Evolutionary conservation across 768 basidiomycete species (phyloP), one percentile per base, ranked within the genome.

Genomic region (Leccinum pellstonianum): DNA sequence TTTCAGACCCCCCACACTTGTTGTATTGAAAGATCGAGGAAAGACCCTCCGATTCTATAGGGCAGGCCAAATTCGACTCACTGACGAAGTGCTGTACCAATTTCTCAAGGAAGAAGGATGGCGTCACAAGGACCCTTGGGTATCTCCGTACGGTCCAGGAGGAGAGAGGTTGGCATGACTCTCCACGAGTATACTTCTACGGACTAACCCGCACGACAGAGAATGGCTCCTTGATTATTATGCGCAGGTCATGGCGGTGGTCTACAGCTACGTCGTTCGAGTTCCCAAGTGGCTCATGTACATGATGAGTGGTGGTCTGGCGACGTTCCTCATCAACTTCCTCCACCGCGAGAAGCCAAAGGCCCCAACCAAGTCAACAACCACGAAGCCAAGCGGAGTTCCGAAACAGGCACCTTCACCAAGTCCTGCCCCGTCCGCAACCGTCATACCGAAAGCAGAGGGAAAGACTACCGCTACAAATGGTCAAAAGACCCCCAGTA

Each of bases 21-120:
- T 95, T 29, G 75, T 95, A 19, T 64, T 86, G 51, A 84, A 81
- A 51, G 82, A 94, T 65, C 80, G 89, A 31, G 93, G 92, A 31
- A 80, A 84, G 66, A 84, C 83, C 2, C 81, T 96, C n/a, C 87
- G 93, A 19, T 96, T 95, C 79, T 88, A 90, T 71, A 80, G 79
- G 59, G 81, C 88, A 6, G 79, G 81, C 14, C 80, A 85, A 50
- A 75, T 93, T 57, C 81, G 86, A 58, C 74, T 91, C 5, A 80
- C 76, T 31, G 79, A 82, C 3, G 85, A 86, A 19, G 72, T 81
- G 17, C 69, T 96, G 43, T 84, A 86, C 54, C 77, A 82, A 54
- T 92, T 89, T 72, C 75, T 96, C 58, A 77, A 79, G 62, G 77
- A 81, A 11, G 87, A 90, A 59, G 80, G 71, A 19, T 95, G 86